Base-by-base conservation (phyloP, 2,329 filamentous ascomycete species). In the Colletotrichum sp. region DNA sequence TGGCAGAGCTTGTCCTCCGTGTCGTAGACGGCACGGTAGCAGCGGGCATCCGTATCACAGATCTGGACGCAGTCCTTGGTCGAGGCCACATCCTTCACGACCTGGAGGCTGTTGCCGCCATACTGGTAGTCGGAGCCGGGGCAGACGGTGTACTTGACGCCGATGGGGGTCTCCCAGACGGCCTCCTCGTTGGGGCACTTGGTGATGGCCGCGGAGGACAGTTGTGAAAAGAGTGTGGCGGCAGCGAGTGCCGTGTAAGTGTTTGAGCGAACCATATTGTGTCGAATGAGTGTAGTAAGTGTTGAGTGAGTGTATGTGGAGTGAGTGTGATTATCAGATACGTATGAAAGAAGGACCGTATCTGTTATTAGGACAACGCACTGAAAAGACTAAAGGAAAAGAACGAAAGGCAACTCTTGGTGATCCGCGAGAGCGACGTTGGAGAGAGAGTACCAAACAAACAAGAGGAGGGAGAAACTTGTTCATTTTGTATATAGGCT, bases 11-110 rank as follows among this genome's bases (percentile, higher is more conserved):
- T 74, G 36, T 63, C 27, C 39, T 74, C 27, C 27, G 71, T 77
- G 48, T 77, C 74, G 48, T 77, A 77, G 63, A 77, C 76, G 27
- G 76, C 76, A 39, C 63, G 72, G 48, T 59, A 39, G 63, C 76
- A 77, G 19, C 71, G 68, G 19, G 74, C 66, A 55, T 77, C 65
- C 22, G 32, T 68, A 39, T 74, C 68, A 59, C 76, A 77, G 39
- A 77, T 63, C 34, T 77, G 69, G 16, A 69, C 61, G 36, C 76
- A 77, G 19, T 77, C 70, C 59, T 66, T 52, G 16, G 52, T 74
- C 13, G 70, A 57, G 28, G 61, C 48, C 30, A 77, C 59, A 22
- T 76, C 64, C 39, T 55, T 36, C 15, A 68, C 32, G 19, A 72
- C 4, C 39, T 76, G 70, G 19, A 77, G 67, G 59, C 71, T 77